These are phyloP conservation scores for Didymellaceae sp. DNA, from an alignment of 2,329 filamentous ascomycete genomes.

Conservation along the genomic window DNA sequence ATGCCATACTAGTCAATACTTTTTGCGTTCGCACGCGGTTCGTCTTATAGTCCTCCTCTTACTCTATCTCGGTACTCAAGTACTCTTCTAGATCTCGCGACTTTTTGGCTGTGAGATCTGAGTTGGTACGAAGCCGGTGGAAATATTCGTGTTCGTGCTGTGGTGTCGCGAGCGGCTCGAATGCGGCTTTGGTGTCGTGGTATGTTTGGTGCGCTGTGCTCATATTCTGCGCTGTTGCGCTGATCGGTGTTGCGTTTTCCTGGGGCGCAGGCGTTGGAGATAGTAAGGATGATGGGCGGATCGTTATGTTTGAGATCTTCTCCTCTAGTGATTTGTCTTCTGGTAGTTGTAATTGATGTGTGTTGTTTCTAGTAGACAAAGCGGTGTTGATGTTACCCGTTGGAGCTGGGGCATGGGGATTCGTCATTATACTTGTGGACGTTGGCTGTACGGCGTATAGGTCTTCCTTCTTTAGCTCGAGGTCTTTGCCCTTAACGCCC, in stretches of 20 bases:
- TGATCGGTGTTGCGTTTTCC: background rate
- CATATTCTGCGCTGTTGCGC: background rate
- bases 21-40: slow-evolving; percentile 16
- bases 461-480: slow-evolving; percentile 17
- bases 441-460: background rate
- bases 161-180: slow-evolving; percentile 13
- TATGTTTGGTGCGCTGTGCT: slow-evolving; percentile 1
- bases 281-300: slow-evolving; percentile 35
- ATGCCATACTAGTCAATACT: background rate
- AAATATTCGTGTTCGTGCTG: slow-evolving; percentile 19
- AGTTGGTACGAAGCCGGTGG: slow-evolving; percentile 7
- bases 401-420: too few relatives aligned
- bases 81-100: slow-evolving; percentile 15
- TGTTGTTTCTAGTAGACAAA: background rate
- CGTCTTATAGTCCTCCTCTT: slow-evolving; percentile 13
- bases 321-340: slow-evolving; percentile 37
- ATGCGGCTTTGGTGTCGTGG: slow-evolving; percentile 14
- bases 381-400: background rate
- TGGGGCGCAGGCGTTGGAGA: slow-evolving; percentile 15
- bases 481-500: slow-evolving; percentile 21
- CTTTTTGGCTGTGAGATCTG: slow-evolving; percentile 5
- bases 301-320: slow-evolving; percentile 41
- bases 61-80: slow-evolving; percentile 15
- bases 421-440: background rate
- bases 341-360: background rate